These are phyloP conservation scores for Apophysomyces trapeziformis DNA, from an alignment of 371 early-diverging fungal species.

Conservation along the genomic window DNA sequence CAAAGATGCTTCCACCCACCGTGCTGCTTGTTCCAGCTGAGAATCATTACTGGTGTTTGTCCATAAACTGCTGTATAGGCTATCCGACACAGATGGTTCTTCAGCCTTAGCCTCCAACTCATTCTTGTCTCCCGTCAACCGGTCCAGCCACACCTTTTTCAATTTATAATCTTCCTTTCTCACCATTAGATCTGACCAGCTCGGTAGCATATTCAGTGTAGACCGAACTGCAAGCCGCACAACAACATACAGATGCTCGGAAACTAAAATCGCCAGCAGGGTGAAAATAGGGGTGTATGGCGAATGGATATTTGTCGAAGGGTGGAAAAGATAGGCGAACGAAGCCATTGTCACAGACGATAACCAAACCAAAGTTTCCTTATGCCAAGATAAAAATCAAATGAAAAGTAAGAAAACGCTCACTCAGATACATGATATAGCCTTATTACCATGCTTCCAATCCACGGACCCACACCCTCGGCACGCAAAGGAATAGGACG, in stretches of 20 bases:
- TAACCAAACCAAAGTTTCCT: constrained; percentile 65
- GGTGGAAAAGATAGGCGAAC: constrained; percentile 71
- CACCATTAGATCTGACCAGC: constrained; percentile 39
- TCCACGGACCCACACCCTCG: constrained; percentile 89
- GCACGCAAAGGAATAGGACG: constrained; percentile 80
- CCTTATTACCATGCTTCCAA: constrained; percentile 62
- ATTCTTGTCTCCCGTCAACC: constrained; percentile 16
- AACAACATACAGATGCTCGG: constrained; percentile 51
- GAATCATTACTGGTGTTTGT: neutral
- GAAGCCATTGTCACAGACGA: constrained; percentile 79
- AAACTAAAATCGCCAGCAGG: constrained; percentile 40
- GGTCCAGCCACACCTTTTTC: constrained; percentile 46
- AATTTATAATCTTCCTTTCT: constrained; percentile 45
- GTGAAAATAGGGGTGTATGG: constrained; percentile 48
- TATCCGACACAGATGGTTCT: neutral
- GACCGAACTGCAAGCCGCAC: constrained; percentile 33
- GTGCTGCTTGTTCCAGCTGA: neutral
- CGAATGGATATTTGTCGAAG: constrained; percentile 51
- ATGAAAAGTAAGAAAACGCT: neutral
- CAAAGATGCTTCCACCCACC: neutral
- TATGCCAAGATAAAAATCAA: neutral
- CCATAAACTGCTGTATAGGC: neutral
- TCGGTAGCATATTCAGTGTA: constrained; percentile 37
- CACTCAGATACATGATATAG: neutral
- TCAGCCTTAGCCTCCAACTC: neutral